These are phyloP conservation scores for Fusarium sp. DNA, from an alignment of 2,329 filamentous ascomycete genomes.

Conservation along the genomic window DNA sequence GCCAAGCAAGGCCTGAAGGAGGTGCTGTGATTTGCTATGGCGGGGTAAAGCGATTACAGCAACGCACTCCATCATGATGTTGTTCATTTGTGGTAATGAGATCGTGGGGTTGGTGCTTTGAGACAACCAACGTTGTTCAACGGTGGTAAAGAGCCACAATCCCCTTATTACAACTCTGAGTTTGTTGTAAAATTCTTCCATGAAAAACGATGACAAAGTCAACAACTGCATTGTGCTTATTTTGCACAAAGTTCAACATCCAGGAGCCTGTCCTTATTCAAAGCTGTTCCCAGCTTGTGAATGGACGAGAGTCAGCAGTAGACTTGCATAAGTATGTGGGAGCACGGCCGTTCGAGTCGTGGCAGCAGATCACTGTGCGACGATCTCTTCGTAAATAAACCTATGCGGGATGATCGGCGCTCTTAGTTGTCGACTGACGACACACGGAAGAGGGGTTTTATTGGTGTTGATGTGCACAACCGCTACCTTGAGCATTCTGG, in stretches of 20 bases:
- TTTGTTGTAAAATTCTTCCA: not conserved
- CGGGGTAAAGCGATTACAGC: constrained; percentile 25
- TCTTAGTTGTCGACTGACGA: constrained; percentile 25
- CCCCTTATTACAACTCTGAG: not conserved
- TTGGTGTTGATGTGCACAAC: constrained; percentile 13
- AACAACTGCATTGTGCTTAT: not conserved
- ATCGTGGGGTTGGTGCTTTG: not conserved
- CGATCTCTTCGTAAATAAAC: constrained; percentile 29
- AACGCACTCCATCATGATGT: constrained; percentile 8
- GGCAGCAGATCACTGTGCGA: constrained; percentile 36
- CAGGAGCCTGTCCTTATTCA: not conserved
- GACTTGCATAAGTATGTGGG: constrained; percentile 32
- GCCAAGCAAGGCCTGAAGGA: constrained; percentile 37
- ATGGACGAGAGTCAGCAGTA: constrained; percentile 18
- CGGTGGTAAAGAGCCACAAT: not conserved
- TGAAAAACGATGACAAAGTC: not conserved
- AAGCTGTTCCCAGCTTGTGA: constrained; percentile 11
- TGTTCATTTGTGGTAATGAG: constrained; percentile 2
- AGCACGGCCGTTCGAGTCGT: constrained; percentile 36
- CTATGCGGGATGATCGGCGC: constrained; percentile 28
- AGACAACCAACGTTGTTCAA: not conserved
- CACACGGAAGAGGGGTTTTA: constrained; percentile 16
- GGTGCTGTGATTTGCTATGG: constrained; percentile 28
- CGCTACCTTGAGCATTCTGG: not conserved
- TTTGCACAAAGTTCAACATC: not conserved